Conservation (phyloP, 192 early-diverging fungal genomes). For the Coemansia furcata region DNA sequence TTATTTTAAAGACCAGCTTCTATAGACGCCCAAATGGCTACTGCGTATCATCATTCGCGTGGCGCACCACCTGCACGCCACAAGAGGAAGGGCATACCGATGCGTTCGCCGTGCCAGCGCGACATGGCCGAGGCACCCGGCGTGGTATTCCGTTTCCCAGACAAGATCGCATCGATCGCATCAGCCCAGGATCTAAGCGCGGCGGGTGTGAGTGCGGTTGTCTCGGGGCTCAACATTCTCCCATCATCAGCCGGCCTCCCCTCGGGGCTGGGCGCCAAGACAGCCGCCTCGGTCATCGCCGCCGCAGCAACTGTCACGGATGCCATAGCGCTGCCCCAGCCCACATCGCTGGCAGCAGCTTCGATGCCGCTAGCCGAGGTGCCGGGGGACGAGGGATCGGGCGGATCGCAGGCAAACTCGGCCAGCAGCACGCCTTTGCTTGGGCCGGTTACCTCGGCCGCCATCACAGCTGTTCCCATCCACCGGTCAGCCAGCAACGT, state of each 20-base stretch:
- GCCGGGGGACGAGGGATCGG: background rate
- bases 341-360: background rate
- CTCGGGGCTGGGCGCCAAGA: slow-evolving; percentile 44
- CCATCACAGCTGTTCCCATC: slow-evolving; percentile 26
- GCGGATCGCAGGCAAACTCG: slow-evolving; percentile 20
- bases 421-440: slow-evolving; percentile 42
- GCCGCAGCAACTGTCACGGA: slow-evolving; percentile 19
- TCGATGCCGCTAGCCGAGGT: background rate
- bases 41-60: slow-evolving; percentile 17
- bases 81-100: slow-evolving; percentile 55
- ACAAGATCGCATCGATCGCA: slow-evolving; percentile 38
- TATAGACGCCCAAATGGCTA: slow-evolving; percentile 21
- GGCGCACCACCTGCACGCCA: slow-evolving; percentile 24
- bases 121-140: slow-evolving; percentile 51
- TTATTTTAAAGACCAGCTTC: background rate
- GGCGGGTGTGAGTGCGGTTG: background rate
- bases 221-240: slow-evolving; percentile 39
- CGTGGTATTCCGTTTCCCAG: slow-evolving; percentile 54
- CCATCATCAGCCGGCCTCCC: slow-evolving; percentile 49
- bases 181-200: slow-evolving; percentile 6
- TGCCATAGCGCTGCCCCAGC: slow-evolving; percentile 15
- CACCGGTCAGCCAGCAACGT: slow-evolving; percentile 54
- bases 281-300: slow-evolving; percentile 43
- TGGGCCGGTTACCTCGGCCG: slow-evolving; percentile 9
- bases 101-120: slow-evolving; percentile 50